Base-by-base conservation (phyloP, 1,284 basidiomycete species). In the Moesziomyces sp. region DNA sequence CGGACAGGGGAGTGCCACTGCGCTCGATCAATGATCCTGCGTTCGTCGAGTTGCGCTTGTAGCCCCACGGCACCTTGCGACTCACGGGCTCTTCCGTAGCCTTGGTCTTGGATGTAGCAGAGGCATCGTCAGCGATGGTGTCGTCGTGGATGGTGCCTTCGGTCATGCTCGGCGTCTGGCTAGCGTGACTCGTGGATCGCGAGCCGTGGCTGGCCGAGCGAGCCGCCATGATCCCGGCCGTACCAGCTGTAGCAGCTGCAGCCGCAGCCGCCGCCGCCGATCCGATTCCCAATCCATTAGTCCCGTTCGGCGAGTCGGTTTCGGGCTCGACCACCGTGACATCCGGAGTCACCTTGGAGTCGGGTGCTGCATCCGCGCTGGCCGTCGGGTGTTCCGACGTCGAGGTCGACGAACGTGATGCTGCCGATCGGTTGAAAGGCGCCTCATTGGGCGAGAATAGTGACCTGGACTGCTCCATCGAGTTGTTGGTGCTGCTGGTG, bases 1-100 rank as follows among this genome's bases (percentile, higher is more conserved):
- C 72, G 23, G 72, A 65, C 11, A 26, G 63, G 4, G 72, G 66
- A 16, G 67, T 70, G 47, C 55, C 59, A 7, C 50, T 63, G 35
- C 72, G 67, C 23, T 70, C 72, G 26, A 52, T 54, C 46, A 50
- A 46, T 0, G 38, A 40, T 9, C 21, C 44, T 11, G 53, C 38
- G 50, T 59, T 67, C 30, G 64, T 54, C 23, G 76, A 77, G 21
- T 62, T 64, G 38, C 76, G 65, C 26, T 71, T 72, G 50, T 79
- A 79, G 28, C 69, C 65, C 76, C 76, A 79, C 13, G 77, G 77
- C 19, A 81, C 68, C 38, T 79, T 79, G 42, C 77, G 69, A 49
- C 77, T 77, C n/a, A 72, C 70, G 24, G 73, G 53, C 46, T 74
- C 73, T 8, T 73, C 69, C 3, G 56, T 16, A 5, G 53, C 24